A percentile compares a stretch with the other conserved stretches of the same genome.
Evolutionary conservation across 2,329 filamentous ascomycete species (phyloP).

Genomic region (Aspergillus quadrilineatus): DNA sequence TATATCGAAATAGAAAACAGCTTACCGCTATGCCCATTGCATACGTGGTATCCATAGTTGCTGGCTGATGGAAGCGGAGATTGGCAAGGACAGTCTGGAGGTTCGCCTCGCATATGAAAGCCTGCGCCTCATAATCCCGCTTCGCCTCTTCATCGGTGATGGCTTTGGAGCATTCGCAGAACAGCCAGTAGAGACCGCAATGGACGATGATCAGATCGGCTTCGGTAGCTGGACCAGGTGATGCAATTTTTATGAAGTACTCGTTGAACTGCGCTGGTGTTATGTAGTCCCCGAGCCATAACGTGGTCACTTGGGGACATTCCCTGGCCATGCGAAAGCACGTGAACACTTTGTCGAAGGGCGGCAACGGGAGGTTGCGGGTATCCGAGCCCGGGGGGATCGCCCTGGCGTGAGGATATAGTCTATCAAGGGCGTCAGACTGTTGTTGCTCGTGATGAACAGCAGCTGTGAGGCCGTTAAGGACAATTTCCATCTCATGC

Average conservation of each 20-base stretch:
- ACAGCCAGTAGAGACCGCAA: not conserved
- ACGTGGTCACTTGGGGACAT: not conserved
- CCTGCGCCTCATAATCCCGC: not conserved
- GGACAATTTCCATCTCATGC: not conserved
- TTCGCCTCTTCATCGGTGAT: not conserved
- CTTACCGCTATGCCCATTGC: conserved; percentile 1
- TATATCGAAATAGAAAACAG: not conserved
- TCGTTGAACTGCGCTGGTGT: not conserved
- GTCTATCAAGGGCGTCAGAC: not conserved
- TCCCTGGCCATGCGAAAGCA: not conserved
- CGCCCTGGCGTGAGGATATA: not conserved
- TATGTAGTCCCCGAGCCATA: not conserved
- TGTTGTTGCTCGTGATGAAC: not conserved
- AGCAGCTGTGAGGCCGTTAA: not conserved
- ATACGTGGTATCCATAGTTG: not conserved
- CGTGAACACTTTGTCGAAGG: not conserved
- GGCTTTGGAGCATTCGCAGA: not conserved
- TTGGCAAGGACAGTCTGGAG: not conserved
- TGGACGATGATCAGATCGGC: conserved; percentile 1
- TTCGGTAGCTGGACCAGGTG: not conserved
- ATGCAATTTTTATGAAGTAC: not conserved
- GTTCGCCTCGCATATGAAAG: not conserved
- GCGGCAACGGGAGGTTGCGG: not conserved
- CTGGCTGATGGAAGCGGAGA: not conserved
- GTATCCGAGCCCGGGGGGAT: not conserved